Base-by-base conservation (phyloP, 2,329 filamentous ascomycete species). In the Coniochaeta hoffmannii region DNA sequence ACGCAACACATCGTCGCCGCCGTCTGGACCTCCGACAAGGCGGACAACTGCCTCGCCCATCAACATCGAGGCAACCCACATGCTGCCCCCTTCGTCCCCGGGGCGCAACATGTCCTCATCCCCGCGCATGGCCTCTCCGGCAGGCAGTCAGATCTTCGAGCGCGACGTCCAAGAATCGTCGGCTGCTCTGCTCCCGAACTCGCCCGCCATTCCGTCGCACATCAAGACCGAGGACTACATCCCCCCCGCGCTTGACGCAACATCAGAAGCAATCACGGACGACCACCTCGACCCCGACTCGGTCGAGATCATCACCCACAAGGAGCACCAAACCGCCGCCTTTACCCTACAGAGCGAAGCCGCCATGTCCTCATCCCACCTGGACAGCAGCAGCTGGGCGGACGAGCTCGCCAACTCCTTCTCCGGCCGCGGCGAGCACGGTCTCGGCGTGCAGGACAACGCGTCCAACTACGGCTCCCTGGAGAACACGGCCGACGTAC, bases 181-280 rank as follows among this genome's bases (percentile, higher is more conserved):
- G 30, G 55, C 57, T 64, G 76, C 81, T 3, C 72, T 83, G n/a
- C 75, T 81, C 38, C 87, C 90, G 58, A 85, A 81, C 58, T 93
- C 89, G 3, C 86, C 89, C 1, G 89, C 90, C n/a, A 94, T 97
- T 59, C 93, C 93, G 3, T 86, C 89, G 8, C 93, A 97, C 67
- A 96, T 97, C 64, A 85, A 92, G 64, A 96, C 90, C 8, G 93
- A 97, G 70, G 92, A 97, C 73, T 83, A 92, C 68, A 97, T 97
- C 62, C 93, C 93, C 8, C 83, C 93, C 0, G 92, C 95, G 12
- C 79, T 97, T 50, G 90, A 96, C 68, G 93, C 93, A 53, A 93
- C 90, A 2, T 95, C 91, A 41, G 84, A 92, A 64, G 91, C 92
- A 56, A 96, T 97, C 65, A 97, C 93, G 12, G 90, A 96, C 71